Conservation (phyloP, 352 stramenopile species). For the Nothophytophthora sp. region DNA sequence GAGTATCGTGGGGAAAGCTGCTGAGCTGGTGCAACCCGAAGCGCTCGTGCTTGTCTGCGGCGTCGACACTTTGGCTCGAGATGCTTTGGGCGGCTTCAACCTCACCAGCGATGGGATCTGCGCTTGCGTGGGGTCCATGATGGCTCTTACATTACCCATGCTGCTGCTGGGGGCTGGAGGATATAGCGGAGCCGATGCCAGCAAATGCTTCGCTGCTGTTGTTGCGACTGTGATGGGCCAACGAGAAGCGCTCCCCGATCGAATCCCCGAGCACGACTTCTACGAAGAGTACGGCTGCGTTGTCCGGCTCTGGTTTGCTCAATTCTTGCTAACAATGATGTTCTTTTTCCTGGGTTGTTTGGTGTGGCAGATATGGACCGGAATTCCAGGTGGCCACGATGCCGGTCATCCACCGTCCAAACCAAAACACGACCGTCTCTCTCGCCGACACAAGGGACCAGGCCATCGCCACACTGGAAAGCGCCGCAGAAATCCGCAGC, state of each 20-base stretch:
- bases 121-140: constrained; percentile 31
- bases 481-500: background rate
- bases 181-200: constrained; percentile 66
- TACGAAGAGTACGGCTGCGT: constrained; percentile 41
- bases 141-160: constrained; percentile 36
- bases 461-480: constrained; percentile 8
- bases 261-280: constrained; percentile 60
- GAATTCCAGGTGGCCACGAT: constrained; percentile 5
- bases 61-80: constrained; percentile 60
- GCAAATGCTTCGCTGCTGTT: constrained; percentile 48
- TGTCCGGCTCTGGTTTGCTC: background rate
- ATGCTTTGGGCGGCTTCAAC: constrained; percentile 50
- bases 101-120: constrained; percentile 40
- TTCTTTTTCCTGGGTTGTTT: background rate
- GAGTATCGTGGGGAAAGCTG: constrained; percentile 34
- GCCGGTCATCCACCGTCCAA: background rate
- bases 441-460: background rate
- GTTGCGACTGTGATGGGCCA: constrained; percentile 46
- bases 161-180: constrained; percentile 65
- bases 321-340: constrained; percentile 4
- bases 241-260: constrained; percentile 13
- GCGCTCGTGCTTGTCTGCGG: constrained; percentile 65
- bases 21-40: constrained; percentile 41
- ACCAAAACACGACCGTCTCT: constrained; percentile 1
- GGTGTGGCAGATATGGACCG: constrained; percentile 1